Evolutionary conservation across 2,329 filamentous ascomycete genomes (phyloP).

Genomic region (Triangularia setosa): DNA sequence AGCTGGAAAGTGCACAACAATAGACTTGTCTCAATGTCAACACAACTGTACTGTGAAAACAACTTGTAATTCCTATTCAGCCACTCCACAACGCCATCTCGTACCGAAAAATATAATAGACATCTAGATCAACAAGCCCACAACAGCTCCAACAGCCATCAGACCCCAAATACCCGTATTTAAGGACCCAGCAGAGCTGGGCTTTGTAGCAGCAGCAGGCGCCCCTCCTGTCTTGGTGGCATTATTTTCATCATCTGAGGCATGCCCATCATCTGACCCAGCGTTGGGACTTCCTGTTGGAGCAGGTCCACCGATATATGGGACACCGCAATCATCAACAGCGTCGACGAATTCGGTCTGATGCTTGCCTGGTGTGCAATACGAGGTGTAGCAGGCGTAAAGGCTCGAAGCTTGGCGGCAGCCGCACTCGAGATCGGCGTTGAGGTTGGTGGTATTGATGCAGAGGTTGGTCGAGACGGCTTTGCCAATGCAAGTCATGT

Average conservation of each 20-base stretch:
- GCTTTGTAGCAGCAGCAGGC: neutral
- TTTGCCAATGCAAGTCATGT: neutral
- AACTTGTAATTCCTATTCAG: too few species aligned
- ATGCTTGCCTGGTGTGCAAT: neutral
- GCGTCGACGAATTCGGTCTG: neutral
- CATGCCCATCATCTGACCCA: neutral
- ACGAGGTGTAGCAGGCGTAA: slow-evolving; percentile 6
- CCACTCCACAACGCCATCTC: neutral
- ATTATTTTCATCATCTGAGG: neutral
- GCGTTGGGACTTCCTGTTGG: neutral
- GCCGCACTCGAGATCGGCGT: neutral
- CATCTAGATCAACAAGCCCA: neutral
- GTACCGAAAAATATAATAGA: neutral
- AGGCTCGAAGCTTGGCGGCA: slow-evolving; percentile 6
- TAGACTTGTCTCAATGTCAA: too few species aligned
- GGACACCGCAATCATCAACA: slow-evolving; percentile 1
- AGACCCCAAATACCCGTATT: neutral
- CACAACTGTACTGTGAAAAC: too few species aligned
- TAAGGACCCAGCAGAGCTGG: neutral
- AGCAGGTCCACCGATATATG: neutral
- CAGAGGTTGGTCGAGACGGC: neutral
- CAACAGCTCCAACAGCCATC: neutral
- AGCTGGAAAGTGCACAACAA: too few species aligned
- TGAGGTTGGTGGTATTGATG: neutral
- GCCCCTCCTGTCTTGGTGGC: neutral